Evolutionary conservation across 179 eudicot species (phyloP), one percentile per base, ranked within the genome.

Genomic region (Beta lomatogona): DNA sequence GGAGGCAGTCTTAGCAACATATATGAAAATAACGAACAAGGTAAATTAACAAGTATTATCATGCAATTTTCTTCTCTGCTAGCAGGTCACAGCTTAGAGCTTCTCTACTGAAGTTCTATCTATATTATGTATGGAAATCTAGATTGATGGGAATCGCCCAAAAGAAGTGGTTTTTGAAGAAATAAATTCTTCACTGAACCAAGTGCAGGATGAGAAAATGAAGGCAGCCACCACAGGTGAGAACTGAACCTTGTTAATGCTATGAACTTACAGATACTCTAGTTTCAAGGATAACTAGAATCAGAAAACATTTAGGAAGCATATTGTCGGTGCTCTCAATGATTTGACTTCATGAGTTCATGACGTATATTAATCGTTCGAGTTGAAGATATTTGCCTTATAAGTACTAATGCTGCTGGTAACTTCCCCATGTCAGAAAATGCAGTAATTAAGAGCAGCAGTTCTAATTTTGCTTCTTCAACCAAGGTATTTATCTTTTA

Each of bases 61-160:
- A 12, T 84, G 64, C 52, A 18, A 14, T 75, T 53, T 6, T 19
- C 4, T 69, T 77, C 61, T 63, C 58, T 70, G 15, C 63, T 36
- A 36, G 41, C 41, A 36, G 41, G 41, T 57, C 50, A 63, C 14
- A 55, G 75, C 65, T 46, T 36, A 60, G 52, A 53, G 52, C 45
- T 79, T 28, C 52, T 61, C 13, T 72, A 48, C 11, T 75, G 80
- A 71, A 71, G 31, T 77, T 78, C 15, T 55, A 4, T 78, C 59
- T 65, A 74, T 50, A 28, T 79, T 81, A 4, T 75, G 59, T 76
- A 65, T 65, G 58, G 28, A 69, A 48, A 22, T 75, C 72, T 85
- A 96, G 99, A 72, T 96, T 82, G 93, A 96, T 88, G 98, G 99
- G 77, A 94, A 96, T 84, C 91, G 89, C 80, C 79, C 92, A 28